Evolutionary conservation across 1,284 basidiomycete genomes (phyloP), one percentile per base, ranked within the genome.

Genomic region (Pisolithus thermaeus): DNA sequence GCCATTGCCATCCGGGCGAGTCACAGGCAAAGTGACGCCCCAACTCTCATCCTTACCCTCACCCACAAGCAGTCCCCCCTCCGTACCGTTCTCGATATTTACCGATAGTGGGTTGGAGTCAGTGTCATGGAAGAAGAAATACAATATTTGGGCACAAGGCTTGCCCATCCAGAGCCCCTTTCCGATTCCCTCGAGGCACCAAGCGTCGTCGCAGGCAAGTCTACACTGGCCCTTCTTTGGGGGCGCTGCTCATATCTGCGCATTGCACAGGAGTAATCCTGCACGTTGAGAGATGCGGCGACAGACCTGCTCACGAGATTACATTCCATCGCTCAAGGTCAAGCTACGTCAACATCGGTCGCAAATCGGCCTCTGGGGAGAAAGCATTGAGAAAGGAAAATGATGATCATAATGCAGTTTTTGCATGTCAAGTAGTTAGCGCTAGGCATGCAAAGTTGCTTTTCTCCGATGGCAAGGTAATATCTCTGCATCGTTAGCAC

Each of bases 371-470:
- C 22, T 67, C 64, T 51, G 66, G 69, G 60, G 65, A 61, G 32
- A 69, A 49, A 62, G 58, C 62, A 54, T 66, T 69, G 68, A 64
- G 68, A 12, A 59, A 63, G 37, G 66, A 69, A 47, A 66, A 69
- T 44, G 68, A 70, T 11, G 56, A 66, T 51, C 56, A 65, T 36
- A 70, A 66, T 32, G 64, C 53, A 16, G 65, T 70, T 22, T 66
- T 66, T 30, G 36, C 68, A 28, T 66, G 64, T 50, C 64, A 67
- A 44, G 64, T 66, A 50, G 67, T 66, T 36, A 66, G 64, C 23
- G 64, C 66, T 7, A 68, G 46, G 53, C 64, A 70, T 41, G 68
- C 68, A 27, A 66, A 66, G 37, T 58, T 66, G 35, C 52, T 70
- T 32, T 55, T 70, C 28, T 55, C 64, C 2, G 60, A 63, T 47